Percentiles rank a stretch among this genome's conserved stretches.
These are phyloP conservation scores for Epipyxis sp. DNA, from an alignment of 108 stramenopile species.

Conservation along the genomic window DNA sequence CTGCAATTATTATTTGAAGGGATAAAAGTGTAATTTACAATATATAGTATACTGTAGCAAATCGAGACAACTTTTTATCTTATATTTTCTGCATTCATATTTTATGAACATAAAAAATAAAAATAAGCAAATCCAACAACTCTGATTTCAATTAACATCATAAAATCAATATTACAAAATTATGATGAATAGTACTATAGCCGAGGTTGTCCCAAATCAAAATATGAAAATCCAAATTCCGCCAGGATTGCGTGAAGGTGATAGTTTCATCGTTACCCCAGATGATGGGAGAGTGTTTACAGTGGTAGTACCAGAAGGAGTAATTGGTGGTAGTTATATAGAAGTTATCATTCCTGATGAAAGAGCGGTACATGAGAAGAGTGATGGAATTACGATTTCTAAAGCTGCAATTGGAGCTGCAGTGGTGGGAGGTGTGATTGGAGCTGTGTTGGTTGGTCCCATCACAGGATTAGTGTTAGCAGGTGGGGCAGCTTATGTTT, in stretches of 20 bases:
- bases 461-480: neutral
- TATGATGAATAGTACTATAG: too few species aligned
- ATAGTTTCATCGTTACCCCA: neutral
- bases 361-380: neutral
- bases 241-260: neutral
- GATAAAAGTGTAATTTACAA: too few species aligned
- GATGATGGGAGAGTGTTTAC: neutral
- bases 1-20: too few species aligned
- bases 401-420: neutral
- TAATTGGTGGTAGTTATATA: neutral
- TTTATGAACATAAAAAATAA: too few species aligned
- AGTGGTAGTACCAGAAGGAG: neutral
- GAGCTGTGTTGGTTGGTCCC: neutral
- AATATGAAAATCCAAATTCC: conserved; percentile 3
- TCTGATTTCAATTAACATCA: too few species aligned
- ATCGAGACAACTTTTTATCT: too few species aligned
- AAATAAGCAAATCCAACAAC: too few species aligned
- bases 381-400: neutral
- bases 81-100: too few species aligned
- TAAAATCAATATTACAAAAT: too few species aligned
- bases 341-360: neutral
- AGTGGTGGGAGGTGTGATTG: conserved; percentile 1
- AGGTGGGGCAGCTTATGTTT: neutral
- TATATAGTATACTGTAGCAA: too few species aligned
- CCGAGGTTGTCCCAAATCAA: neutral